phyloP scores from a whole-genome alignment of 2,329 filamentous ascomycete genomes.

The Talaromyces sp. region DNA sequence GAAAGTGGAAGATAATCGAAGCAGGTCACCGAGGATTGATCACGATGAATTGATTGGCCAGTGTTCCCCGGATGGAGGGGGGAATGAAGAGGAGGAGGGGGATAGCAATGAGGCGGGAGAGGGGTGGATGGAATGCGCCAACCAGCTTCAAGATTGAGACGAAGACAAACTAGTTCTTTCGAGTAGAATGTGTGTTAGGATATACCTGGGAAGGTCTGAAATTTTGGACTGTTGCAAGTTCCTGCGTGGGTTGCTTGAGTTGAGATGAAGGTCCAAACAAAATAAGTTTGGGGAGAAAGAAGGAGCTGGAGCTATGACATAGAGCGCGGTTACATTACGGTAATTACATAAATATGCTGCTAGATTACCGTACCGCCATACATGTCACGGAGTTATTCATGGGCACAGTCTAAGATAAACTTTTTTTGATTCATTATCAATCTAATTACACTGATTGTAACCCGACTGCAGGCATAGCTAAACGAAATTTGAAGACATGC shows the following conservation, averaged over 20 bases:
- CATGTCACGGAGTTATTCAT: background rate
- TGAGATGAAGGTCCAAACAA: background rate
- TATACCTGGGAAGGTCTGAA: background rate
- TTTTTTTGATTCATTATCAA: constrained; percentile 1
- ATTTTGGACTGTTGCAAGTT: background rate
- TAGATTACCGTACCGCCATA: background rate
- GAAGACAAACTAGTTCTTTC: background rate
- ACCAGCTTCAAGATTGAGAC: background rate
- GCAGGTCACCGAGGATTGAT: background rate
- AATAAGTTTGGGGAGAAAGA: background rate
- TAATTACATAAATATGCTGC: background rate
- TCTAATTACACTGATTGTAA: background rate
- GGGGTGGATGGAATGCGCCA: constrained; percentile 3
- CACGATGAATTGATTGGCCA: constrained; percentile 8
- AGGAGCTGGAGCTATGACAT: constrained; percentile 7
- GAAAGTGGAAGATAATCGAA: background rate
- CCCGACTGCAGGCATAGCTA: background rate
- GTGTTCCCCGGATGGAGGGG: constrained; percentile 4
- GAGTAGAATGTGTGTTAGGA: background rate
- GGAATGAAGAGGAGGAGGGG: background rate
- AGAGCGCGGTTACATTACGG: background rate
- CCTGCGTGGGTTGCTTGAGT: background rate
- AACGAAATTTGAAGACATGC: background rate
- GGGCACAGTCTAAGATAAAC: background rate
- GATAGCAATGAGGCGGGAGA: constrained; percentile 18